These are phyloP conservation scores for Aspergillus luchuensis DNA, from an alignment of 2,329 filamentous ascomycete genomes.

Conservation along the genomic window DNA sequence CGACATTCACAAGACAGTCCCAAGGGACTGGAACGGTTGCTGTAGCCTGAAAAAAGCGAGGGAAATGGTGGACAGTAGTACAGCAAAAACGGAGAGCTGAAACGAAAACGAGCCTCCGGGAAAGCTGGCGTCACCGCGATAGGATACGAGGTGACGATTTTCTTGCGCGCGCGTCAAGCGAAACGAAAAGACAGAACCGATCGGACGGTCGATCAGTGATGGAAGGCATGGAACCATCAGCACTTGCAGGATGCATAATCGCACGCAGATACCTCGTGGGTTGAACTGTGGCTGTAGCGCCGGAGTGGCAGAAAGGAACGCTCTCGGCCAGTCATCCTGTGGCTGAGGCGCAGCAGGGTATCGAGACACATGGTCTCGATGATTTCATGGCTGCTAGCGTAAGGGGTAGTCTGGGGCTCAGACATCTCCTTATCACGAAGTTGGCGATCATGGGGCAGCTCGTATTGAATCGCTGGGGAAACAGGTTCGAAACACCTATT, in stretches of 20 bases:
- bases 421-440: conserved; percentile 8
- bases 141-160: not conserved
- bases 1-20: no score
- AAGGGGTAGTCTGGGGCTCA: conserved; percentile 21
- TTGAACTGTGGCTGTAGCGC: conserved; percentile 12
- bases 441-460: conserved; percentile 5
- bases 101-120: not conserved
- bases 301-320: conserved; percentile 8
- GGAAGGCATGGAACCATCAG: not conserved
- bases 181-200: not conserved
- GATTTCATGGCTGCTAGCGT: not conserved
- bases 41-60: no score
- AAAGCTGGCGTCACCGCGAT: not conserved
- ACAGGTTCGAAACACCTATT: conserved; percentile 13
- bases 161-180: not conserved
- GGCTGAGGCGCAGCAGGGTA: conserved; percentile 21
- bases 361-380: not conserved
- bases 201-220: not conserved
- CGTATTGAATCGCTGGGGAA: not conserved
- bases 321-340: conserved; percentile 11
- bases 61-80: not conserved
- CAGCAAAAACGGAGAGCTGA: not conserved
- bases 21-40: no score
- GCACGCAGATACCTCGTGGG: conserved; percentile 3
- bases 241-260: not conserved